phyloP scores from a whole-genome alignment of 768 basidiomycete genomes.

The Xerocomellus intermedius region DNA sequence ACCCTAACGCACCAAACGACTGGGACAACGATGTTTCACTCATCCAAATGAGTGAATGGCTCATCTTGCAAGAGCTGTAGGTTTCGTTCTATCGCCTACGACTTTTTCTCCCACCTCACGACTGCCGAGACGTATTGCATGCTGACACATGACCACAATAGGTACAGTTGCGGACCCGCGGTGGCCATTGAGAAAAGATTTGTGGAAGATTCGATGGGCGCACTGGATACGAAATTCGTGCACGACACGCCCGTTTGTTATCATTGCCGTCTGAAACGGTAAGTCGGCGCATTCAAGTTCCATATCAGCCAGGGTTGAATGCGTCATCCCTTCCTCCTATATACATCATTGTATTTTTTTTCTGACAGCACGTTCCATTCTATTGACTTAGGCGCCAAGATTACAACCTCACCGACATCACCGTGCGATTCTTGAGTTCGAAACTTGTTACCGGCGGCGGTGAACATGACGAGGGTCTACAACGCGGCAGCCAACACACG shows the following conservation, averaged over 20 bases:
- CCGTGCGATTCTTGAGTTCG: constrained; percentile 46
- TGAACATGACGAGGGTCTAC: constrained; percentile 24
- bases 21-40: constrained; percentile 55
- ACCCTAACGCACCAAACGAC: constrained; percentile 62
- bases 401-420: constrained; percentile 62
- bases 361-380: constrained; percentile 21
- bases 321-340: constrained; percentile 1
- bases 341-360: constrained; percentile 5
- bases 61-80: constrained; percentile 55
- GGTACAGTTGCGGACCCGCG: constrained; percentile 57
- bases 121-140: constrained; percentile 1
- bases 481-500: constrained; percentile 29
- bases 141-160: constrained; percentile 32
- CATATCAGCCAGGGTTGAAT: constrained; percentile 9
- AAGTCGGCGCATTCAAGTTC: constrained; percentile 17
- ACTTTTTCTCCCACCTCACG: constrained; percentile 7
- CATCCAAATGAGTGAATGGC: constrained; percentile 66
- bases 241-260: constrained; percentile 56
- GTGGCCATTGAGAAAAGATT: constrained; percentile 45
- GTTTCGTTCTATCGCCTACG: constrained; percentile 26
- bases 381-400: constrained; percentile 33
- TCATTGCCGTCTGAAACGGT: constrained; percentile 63
- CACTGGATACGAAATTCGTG: constrained; percentile 38
- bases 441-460: constrained; percentile 33
- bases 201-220: constrained; percentile 26